Evolutionary conservation across 2,329 filamentous ascomycete genomes (phyloP).

Genomic region (Pezicula radicicola): DNA sequence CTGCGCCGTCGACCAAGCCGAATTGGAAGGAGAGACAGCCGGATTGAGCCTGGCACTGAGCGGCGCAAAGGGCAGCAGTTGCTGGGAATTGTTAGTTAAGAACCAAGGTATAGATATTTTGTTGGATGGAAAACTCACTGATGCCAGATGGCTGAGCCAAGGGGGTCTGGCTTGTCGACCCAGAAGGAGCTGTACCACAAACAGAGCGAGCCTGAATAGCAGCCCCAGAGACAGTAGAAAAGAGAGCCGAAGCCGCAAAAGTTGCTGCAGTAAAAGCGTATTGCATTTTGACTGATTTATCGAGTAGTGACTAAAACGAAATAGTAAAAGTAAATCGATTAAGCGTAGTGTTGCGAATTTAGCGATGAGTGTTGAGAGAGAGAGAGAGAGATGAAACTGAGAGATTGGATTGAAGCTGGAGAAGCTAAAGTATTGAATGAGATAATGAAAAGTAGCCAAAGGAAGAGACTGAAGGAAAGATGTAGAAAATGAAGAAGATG

Average conservation of each 20-base stretch:
- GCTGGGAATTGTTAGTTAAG: neutral
- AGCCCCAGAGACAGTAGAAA: neutral
- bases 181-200: constrained; percentile 1
- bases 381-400: neutral
- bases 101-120: neutral
- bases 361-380: neutral
- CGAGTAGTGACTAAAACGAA: neutral
- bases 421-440: neutral
- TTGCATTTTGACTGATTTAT: neutral
- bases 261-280: constrained; percentile 1
- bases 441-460: neutral
- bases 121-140: neutral
- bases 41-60: neutral
- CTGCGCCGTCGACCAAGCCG: constrained; percentile 1
- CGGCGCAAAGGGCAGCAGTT: neutral
- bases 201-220: neutral
- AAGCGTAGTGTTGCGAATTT: too few species aligned
- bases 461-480: neutral
- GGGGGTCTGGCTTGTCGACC: neutral
- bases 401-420: neutral
- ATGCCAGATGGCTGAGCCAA: constrained; percentile 3
- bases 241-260: neutral
- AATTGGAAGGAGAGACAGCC: constrained; percentile 1
- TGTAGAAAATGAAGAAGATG: neutral
- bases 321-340: neutral